Conservation (phyloP, 768 basidiomycete species). For the Kwoniella dejecticola region DNA sequence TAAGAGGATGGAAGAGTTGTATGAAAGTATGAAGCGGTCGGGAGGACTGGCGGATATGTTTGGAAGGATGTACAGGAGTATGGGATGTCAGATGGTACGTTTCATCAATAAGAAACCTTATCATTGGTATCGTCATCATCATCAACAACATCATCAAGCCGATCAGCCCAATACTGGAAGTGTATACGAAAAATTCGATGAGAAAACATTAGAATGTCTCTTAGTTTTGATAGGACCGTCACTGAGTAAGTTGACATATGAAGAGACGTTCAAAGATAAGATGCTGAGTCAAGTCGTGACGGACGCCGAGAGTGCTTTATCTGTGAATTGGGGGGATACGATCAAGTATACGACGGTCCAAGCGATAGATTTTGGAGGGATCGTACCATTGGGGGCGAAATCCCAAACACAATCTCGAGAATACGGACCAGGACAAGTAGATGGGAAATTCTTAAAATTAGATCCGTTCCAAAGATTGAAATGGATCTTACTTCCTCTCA, state of each 20-base stretch:
- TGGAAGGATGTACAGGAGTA: not conserved
- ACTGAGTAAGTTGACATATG: not conserved
- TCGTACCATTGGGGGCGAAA: constrained; percentile 1
- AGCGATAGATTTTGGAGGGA: constrained; percentile 15
- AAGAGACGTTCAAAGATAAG: not conserved
- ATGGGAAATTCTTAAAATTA: constrained; percentile 8
- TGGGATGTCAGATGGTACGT: constrained; percentile 3
- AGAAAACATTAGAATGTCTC: constrained; percentile 1
- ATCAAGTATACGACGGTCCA: not conserved
- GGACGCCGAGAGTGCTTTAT: not conserved
- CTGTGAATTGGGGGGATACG: not conserved
- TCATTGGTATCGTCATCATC: constrained; percentile 11
- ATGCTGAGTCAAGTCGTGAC: not conserved
- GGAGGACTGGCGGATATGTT: not conserved
- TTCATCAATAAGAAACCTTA: constrained; percentile 25
- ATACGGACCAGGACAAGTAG: too few relatives aligned
- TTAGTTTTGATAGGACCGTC: constrained; percentile 2
- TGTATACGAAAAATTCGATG: constrained; percentile 7
- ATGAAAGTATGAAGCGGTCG: not conserved
- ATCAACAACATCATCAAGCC: too few relatives aligned
- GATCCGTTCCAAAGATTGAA: constrained; percentile 5
- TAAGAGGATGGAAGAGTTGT: not conserved
- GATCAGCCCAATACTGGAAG: too few relatives aligned
- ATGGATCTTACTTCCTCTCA: constrained; percentile 5
- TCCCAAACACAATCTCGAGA: too few relatives aligned